phyloP scores from a whole-genome alignment of 768 basidiomycete species.

The Suillus spraguei region DNA sequence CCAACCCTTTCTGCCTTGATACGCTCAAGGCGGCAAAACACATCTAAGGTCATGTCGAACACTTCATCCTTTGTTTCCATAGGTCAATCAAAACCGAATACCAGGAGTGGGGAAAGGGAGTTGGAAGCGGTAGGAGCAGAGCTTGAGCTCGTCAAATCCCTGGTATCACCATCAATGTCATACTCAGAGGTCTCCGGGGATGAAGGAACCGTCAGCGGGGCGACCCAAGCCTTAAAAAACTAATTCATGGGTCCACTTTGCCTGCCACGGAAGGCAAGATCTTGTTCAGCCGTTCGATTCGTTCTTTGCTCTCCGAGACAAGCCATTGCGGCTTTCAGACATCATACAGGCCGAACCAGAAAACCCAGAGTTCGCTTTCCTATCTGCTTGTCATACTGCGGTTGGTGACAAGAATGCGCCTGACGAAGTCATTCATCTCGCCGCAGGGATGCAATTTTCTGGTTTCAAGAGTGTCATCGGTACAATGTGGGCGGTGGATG shows the following conservation, averaged over 20 bases:
- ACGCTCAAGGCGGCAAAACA: slow-evolving; percentile 19
- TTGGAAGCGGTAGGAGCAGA: slow-evolving; percentile 22
- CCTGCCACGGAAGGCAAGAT: slow-evolving; percentile 33
- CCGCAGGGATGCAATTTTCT: slow-evolving; percentile 37
- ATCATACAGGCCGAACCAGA: slow-evolving; percentile 21
- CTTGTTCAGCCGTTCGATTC: slow-evolving; percentile 28
- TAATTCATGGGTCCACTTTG: slow-evolving; percentile 33
- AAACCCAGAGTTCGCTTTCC: slow-evolving; percentile 32
- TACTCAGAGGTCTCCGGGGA: slow-evolving; percentile 18
- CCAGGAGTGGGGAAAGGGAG: slow-evolving; percentile 3
- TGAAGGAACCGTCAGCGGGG: slow-evolving; percentile 18
- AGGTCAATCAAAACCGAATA: slow-evolving; percentile 20
- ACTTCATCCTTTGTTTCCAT: slow-evolving; percentile 16
- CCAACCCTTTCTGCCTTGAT: slow-evolving; percentile 33
- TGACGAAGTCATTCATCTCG: slow-evolving; percentile 38
- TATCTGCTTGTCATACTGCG: slow-evolving; percentile 39
- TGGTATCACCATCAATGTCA: slow-evolving; percentile 19
- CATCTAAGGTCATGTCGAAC: neutral
- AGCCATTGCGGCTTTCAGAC: slow-evolving; percentile 23
- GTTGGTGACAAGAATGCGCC: slow-evolving; percentile 24
- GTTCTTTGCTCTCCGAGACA: slow-evolving; percentile 27
- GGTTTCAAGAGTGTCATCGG: slow-evolving; percentile 39
- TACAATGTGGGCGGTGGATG: slow-evolving; percentile 37
- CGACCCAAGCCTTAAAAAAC: slow-evolving; percentile 17
- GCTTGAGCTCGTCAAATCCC: slow-evolving; percentile 23